These are phyloP conservation scores for Cytospora leucostoma DNA, from an alignment of 2,329 filamentous ascomycete genomes.

Conservation along the genomic window DNA sequence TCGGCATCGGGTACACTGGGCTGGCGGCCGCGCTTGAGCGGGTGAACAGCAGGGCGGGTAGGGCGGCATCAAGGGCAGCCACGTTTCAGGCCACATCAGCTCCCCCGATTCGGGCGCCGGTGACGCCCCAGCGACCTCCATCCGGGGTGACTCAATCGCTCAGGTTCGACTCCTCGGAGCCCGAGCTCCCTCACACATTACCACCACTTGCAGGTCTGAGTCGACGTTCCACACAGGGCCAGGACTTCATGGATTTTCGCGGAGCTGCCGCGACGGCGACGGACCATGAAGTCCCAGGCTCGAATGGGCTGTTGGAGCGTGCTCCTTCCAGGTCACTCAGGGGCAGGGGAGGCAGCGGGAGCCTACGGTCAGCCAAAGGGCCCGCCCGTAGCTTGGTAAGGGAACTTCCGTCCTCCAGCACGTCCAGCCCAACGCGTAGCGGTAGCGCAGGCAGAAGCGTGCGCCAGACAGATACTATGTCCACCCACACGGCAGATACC, in stretches of 20 bases:
- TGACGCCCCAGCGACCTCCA: conserved; percentile 25
- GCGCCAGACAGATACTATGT: conserved; percentile 34
- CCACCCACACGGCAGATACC: conserved; percentile 36
- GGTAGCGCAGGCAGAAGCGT: conserved; percentile 19
- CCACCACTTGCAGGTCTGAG: conserved; percentile 28
- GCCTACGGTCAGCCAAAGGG: conserved; percentile 27
- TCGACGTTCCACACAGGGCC: conserved; percentile 26
- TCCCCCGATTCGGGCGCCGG: background rate
- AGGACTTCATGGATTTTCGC: conserved; percentile 26
- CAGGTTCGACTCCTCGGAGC: conserved; percentile 22
- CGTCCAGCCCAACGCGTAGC: conserved; percentile 24
- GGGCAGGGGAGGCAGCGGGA: conserved; percentile 29
- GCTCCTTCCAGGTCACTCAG: conserved; percentile 33
- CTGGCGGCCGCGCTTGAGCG: conserved; percentile 65
- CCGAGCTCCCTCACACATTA: conserved; percentile 21
- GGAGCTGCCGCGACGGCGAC: conserved; percentile 18
- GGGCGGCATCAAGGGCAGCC: conserved; percentile 30
- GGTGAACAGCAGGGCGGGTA: conserved; percentile 34
- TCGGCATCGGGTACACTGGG: conserved; percentile 68
- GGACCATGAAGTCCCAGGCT: background rate
- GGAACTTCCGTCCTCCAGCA: conserved; percentile 22
- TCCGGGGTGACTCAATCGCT: conserved; percentile 25
- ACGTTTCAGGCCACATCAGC: background rate
- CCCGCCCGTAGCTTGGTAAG: conserved; percentile 18
- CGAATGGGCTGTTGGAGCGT: conserved; percentile 8